phyloP scores from a whole-genome alignment of 805 yeast genomes.

The Komagataella mondaviorum region DNA sequence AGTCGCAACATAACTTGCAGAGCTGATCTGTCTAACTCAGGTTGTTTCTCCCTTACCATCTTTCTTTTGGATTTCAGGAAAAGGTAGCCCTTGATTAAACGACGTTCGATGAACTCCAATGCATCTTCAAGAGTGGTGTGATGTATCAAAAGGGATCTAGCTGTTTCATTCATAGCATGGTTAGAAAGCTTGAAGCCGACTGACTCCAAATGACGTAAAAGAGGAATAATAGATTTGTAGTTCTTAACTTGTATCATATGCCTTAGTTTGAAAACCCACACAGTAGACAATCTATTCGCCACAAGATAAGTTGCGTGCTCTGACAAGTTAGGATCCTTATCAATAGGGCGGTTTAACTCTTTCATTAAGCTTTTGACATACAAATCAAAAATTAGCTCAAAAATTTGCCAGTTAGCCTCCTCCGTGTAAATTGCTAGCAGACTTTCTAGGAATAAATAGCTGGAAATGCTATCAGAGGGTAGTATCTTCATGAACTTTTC shows the following conservation, averaged over 20 bases:
- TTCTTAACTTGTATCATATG: conserved; percentile 14
- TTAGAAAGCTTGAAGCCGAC: conserved; percentile 16
- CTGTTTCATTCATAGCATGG: conserved; percentile 14
- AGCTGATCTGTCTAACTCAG: background rate
- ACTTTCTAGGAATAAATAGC: background rate
- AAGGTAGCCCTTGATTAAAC: conserved; percentile 12
- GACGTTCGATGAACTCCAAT: conserved; percentile 13
- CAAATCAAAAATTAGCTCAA: background rate
- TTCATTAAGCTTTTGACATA: conserved; percentile 1
- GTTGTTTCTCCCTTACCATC: background rate
- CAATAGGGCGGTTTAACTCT: background rate
- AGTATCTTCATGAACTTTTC: background rate
- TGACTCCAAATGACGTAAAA: conserved; percentile 2
- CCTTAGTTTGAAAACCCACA: conserved; percentile 17
- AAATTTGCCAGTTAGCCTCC: conserved; percentile 2
- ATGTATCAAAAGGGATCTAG: conserved; percentile 10
- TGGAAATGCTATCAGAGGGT: background rate
- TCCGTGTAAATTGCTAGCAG: conserved; percentile 1
- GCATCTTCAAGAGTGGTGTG: conserved; percentile 9
- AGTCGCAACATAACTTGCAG: background rate
- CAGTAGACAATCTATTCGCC: conserved; percentile 9
- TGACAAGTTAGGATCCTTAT: background rate
- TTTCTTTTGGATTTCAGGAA: conserved; percentile 2
- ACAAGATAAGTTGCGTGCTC: background rate
- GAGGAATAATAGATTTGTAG: conserved; percentile 7